Evolutionary conservation across 1,139 yeast species (phyloP), one percentile per base, ranked within the genome.

Genomic region (Hyphopichia fennica): DNA sequence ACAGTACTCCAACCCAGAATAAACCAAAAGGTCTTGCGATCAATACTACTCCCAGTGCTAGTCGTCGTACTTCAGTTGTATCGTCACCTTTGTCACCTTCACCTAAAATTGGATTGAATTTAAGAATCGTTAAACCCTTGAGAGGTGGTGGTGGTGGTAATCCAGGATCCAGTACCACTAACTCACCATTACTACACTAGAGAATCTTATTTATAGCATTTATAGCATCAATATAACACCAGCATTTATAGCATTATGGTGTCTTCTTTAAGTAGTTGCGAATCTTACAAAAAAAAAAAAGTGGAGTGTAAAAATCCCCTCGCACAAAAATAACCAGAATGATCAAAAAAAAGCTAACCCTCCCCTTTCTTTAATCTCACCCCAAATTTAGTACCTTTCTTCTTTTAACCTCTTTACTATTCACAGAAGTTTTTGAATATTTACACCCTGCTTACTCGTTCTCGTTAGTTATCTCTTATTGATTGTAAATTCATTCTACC

Each of bases 111-210:
- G 84, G 84, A 0, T 63, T 81, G 42, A 78, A 79, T 54, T 60
- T 80, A 44, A 65, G 82, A 45, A 84, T 84, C 18, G 81, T 85
- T 34, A 83, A 82, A 58, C 91, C 93, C 1, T 57, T 84, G 45
- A 67, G 86, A 40, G 87, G 87, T 2, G 85, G 85, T 3, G 59
- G 58, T 20, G 35, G 86, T 39, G 87, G 87, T 2, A 84, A 85
- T 3, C 58, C 58, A 3, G 27, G 16, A 11, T 16, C n/a, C 5
- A 31, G 4, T 13, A 31, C 34, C 20, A 31, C 5, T 17, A 31
- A 17, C 22, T 31, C 34, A 9, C 22, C 34, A 17, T 17, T 31
- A 17, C 16, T 29, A n/a, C n/a, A n/a, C n/a, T n/a, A n/a, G n/a
- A n/a, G n/a, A n/a, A 23, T 23, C 7, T 7, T 8, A 11, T 11